These are phyloP conservation scores for Oenanthe sinensis DNA, from an alignment of 129 eudicot genomes.

Conservation along the genomic window DNA sequence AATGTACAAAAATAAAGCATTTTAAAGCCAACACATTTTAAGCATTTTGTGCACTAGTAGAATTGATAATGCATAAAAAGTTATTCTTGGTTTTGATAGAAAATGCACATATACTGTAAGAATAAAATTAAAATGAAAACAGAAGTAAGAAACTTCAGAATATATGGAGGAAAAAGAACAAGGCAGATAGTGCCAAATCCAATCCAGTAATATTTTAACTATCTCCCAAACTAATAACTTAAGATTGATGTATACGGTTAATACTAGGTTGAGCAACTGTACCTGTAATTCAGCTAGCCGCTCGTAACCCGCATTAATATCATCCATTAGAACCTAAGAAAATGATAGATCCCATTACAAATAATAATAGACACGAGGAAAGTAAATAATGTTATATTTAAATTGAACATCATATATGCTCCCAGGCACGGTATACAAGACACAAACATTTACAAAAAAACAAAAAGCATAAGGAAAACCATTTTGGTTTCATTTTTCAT, in stretches of 20 bases:
- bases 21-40: background rate
- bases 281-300: slow-evolving; percentile 95
- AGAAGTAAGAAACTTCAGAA: background rate
- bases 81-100: background rate
- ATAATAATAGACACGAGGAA: background rate
- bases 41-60: background rate
- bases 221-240: background rate
- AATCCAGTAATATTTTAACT: background rate
- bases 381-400: background rate
- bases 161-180: background rate
- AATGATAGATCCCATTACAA: slow-evolving; percentile 2
- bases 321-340: slow-evolving; percentile 82
- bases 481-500: background rate
- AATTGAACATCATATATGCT: background rate
- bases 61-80: background rate
- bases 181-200: background rate
- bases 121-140: background rate
- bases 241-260: background rate
- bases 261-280: background rate
- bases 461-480: no score
- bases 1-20: background rate
- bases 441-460: background rate
- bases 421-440: no score
- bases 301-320: slow-evolving; percentile 87
- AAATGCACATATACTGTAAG: background rate